Evolutionary conservation across 306 rosid genomes (phyloP).

Genomic region (Fragaria vesca): DNA sequence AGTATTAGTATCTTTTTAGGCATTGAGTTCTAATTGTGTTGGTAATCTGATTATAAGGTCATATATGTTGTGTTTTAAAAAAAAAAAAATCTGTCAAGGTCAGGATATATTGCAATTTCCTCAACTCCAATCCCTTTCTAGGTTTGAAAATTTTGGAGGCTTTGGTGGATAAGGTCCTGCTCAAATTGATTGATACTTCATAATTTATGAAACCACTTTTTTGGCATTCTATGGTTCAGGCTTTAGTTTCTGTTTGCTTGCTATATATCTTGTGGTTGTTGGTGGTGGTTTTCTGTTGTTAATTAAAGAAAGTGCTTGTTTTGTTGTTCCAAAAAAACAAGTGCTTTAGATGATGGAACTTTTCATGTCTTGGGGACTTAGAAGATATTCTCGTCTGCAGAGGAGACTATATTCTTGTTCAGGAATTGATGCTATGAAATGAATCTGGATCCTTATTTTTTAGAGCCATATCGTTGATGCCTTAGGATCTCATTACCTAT

Average conservation of each 20-base stretch:
- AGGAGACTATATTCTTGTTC: neutral
- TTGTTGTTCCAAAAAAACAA: neutral
- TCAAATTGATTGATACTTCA: neutral
- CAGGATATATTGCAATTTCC: neutral
- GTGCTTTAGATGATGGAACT: neutral
- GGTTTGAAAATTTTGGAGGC: neutral
- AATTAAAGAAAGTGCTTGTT: neutral
- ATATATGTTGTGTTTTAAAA: neutral
- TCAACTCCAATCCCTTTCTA: neutral
- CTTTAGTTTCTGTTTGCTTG: neutral
- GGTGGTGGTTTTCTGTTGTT: neutral
- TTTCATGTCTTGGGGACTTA: neutral
- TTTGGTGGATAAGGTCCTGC: neutral
- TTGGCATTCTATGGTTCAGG: neutral
- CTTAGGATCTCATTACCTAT: too few relatives aligned
- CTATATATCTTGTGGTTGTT: neutral
- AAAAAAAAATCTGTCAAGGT: neutral
- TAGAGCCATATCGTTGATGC: too few relatives aligned
- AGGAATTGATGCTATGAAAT: neutral
- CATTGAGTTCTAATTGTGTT: neutral
- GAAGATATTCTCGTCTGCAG: neutral
- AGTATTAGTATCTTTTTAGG: neutral
- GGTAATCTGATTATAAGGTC: neutral
- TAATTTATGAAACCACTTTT: neutral
- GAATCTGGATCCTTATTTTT: neutral